Evolutionary conservation across 2,329 filamentous ascomycete species (phyloP).

Genomic region (Xylaria digitata): DNA sequence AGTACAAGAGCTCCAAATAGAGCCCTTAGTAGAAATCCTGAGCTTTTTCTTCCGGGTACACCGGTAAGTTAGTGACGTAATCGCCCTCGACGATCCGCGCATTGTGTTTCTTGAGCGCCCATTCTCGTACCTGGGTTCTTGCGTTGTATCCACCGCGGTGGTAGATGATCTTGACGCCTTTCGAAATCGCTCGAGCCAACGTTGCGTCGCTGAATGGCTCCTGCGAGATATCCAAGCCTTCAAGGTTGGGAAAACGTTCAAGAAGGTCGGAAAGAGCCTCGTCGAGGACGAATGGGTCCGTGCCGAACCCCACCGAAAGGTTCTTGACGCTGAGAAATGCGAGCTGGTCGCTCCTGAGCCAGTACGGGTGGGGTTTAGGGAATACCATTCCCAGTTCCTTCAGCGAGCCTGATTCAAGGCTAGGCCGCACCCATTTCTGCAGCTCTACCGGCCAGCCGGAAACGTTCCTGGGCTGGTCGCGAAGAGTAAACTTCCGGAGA

Average conservation of each 20-base stretch:
- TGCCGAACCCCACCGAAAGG: conserved; percentile 64
- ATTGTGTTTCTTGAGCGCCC: conserved; percentile 39
- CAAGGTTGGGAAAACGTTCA: conserved; percentile 45
- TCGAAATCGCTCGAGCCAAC: conserved; percentile 40
- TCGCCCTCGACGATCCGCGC: conserved; percentile 37
- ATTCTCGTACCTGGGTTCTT: conserved; percentile 36
- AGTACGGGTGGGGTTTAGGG: conserved; percentile 30
- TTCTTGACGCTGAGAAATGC: conserved; percentile 54
- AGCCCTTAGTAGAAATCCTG: conserved; percentile 11
- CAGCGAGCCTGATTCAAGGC: conserved; percentile 43
- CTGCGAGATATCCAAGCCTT: conserved; percentile 41
- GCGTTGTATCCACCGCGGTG: conserved; percentile 14
- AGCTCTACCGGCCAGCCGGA: conserved; percentile 14
- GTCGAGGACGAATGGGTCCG: conserved; percentile 32
- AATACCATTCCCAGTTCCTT: conserved; percentile 41
- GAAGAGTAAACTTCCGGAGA: conserved; percentile 40
- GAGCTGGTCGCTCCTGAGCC: conserved; percentile 44
- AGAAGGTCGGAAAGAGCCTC: conserved; percentile 36
- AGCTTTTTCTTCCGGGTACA: conserved; percentile 12
- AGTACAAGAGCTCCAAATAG: neutral
- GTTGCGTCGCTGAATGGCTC: conserved; percentile 40
- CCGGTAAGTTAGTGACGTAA: conserved; percentile 28
- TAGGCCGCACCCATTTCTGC: conserved; percentile 35
- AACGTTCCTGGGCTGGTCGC: neutral
- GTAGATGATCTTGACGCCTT: conserved; percentile 44